These are phyloP conservation scores for Umbellularia californica DNA, from an alignment of 164 flowering plant genomes.

Conservation along the genomic window DNA sequence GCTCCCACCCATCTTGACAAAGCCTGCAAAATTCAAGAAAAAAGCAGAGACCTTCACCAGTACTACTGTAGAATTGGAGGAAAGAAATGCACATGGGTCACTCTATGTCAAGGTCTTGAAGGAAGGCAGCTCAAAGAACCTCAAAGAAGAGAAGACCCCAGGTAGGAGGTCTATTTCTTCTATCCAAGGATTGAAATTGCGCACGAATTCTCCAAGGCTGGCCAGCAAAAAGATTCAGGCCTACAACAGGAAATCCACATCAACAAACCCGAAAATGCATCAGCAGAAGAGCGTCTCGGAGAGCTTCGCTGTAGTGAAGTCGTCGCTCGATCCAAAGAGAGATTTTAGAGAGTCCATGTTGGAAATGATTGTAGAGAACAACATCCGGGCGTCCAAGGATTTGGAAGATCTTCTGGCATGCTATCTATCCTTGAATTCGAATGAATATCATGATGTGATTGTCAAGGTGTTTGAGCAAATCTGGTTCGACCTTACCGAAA, in stretches of 20 bases:
- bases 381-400: conserved; percentile 55
- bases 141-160: conserved; percentile 20
- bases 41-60: conserved; percentile 9
- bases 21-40: conserved; percentile 27
- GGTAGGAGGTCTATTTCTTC: conserved; percentile 13
- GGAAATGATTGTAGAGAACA: conserved; percentile 84
- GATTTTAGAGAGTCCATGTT: conserved; percentile 89
- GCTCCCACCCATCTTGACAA: conserved; percentile 53
- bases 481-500: conserved; percentile 60
- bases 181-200: conserved; percentile 39
- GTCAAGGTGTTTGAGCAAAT: conserved; percentile 75
- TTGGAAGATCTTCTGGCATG: conserved; percentile 90
- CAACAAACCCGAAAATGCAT: conserved; percentile 10
- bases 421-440: conserved; percentile 67
- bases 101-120: conserved; percentile 23
- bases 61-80: conserved; percentile 16
- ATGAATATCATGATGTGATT: conserved; percentile 74
- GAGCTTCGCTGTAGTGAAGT: conserved; percentile 69
- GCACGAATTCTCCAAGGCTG: conserved; percentile 54
- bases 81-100: conserved; percentile 9
- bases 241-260: conserved; percentile 22
- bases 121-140: conserved; percentile 19
- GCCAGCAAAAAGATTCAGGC: conserved; percentile 27
- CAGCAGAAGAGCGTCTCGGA: conserved; percentile 40
- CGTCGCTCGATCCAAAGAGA: conserved; percentile 56